Evolutionary conservation across 768 basidiomycete genomes (phyloP).

Genomic region (Asterophora parasitica): DNA sequence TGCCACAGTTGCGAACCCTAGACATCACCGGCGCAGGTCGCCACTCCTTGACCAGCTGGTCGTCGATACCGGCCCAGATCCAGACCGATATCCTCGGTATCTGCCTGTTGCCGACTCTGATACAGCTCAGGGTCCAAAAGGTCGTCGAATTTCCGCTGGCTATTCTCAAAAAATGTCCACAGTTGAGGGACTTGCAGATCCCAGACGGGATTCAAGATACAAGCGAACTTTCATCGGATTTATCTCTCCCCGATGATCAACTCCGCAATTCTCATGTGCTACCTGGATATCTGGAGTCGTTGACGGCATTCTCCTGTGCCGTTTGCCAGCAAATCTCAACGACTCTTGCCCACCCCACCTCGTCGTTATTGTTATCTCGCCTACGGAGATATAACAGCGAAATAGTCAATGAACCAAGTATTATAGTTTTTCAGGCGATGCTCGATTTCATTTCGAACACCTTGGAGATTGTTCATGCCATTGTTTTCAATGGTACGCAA

Average conservation of each 20-base stretch:
- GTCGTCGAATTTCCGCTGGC: slow-evolving; percentile 1
- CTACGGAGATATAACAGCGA: slow-evolving; percentile 1
- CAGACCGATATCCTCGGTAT: background rate
- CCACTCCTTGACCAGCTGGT: background rate
- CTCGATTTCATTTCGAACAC: background rate
- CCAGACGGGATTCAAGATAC: background rate
- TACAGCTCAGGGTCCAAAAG: background rate
- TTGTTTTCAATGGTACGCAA: background rate
- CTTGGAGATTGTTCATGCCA: background rate
- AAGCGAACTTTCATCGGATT: background rate
- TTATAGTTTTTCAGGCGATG: background rate
- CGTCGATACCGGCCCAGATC: background rate
- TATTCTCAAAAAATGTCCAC: slow-evolving; percentile 1
- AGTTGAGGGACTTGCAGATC: slow-evolving; percentile 3
- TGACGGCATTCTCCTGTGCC: background rate
- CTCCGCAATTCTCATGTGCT: background rate
- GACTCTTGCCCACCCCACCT: background rate
- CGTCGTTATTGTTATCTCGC: slow-evolving; percentile 2
- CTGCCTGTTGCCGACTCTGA: background rate
- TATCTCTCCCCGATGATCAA: too few relatives aligned
- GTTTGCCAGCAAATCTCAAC: background rate
- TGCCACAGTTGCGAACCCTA: background rate
- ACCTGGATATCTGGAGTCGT: slow-evolving; percentile 1
- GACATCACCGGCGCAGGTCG: background rate
- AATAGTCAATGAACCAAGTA: background rate